Evolutionary conservation across 371 early-diverging fungal genomes (phyloP), one percentile per base, ranked within the genome.

Genomic region (Polyrhizophydium stewartii): DNA sequence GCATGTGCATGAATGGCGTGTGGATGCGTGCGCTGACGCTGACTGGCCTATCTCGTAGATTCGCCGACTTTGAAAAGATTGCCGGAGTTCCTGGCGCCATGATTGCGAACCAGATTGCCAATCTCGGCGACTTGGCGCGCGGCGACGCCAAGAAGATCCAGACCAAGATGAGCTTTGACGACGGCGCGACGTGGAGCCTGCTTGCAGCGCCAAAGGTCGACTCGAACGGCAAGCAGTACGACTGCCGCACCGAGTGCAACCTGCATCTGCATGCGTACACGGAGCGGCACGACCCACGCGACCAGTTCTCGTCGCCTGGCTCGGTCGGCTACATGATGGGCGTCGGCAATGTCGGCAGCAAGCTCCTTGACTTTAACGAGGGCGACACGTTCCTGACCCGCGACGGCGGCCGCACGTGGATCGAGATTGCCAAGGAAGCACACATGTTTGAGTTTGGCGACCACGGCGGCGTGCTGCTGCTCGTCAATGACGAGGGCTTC

Each of bases 131-230:
- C 2, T 60, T 77, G 19, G 30, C 56, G 1, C 27, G 19, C 19
- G 72, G 66, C 0, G 60, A 22, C 1, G 12, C 59, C 13, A 81
- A 81, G 56, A 56, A 64, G 51, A 33, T 78, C 40, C 61, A 66
- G 37, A 72, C 79, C 24, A 30, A 58, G 27, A 80, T 81, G 27
- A 67, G 73, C 0, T 77, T 64, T 55, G 70, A 79, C 47, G 80
- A 83, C 63, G 94, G 93, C 33, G 78, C 79, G 7, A 82, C 72
- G 32, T 92, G 93, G 92, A 73, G 72, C 25, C 70, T 76, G 49
- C 69, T 93, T 16, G 68, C 72, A 21, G 41, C 61, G 0, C 71
- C 70, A 24, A 52, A 28, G n/a, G 59, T 38, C 22, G 85, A 80
- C 58, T 52, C 60, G 10, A 47, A 70, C 3, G 80, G 78, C 17